phyloP scores from a whole-genome alignment of 225 moss, liverwort and hornwort species.

The Takakia lepidozioides region DNA sequence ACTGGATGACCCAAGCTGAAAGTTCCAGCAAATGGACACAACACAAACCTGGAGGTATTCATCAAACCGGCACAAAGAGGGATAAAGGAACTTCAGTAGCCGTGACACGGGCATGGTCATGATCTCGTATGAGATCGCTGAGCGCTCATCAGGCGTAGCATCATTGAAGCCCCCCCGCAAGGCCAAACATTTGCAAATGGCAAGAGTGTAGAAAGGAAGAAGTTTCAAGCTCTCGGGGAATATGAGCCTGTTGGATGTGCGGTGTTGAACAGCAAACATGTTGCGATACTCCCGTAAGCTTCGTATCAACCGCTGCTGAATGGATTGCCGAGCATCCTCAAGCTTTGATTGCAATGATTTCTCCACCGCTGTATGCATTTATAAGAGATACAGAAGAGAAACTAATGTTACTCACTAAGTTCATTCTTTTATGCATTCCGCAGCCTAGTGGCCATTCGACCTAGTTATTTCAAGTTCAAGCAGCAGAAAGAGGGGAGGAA shows the following conservation, averaged over 20 bases:
- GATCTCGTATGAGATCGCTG: slow-evolving; percentile 76
- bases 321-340: slow-evolving; percentile 57
- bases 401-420: too few species aligned
- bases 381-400: too few species aligned
- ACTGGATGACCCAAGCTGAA: too few species aligned
- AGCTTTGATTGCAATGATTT: slow-evolving; percentile 68
- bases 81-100: slow-evolving; percentile 63
- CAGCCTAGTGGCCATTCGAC: too few species aligned
- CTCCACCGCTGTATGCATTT: slow-evolving; percentile 59
- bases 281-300: slow-evolving; percentile 85
- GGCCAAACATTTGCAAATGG: slow-evolving; percentile 71
- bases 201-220: slow-evolving; percentile 83
- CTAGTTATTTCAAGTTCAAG: too few species aligned
- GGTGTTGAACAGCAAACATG: slow-evolving; percentile 76
- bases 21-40: too few species aligned
- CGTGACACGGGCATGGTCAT: slow-evolving; percentile 77
- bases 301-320: slow-evolving; percentile 64
- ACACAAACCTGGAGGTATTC: slow-evolving; percentile 64
- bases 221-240: slow-evolving; percentile 80
- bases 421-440: too few species aligned
- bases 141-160: slow-evolving; percentile 69
- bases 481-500: too few species aligned
- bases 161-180: slow-evolving; percentile 80
- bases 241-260: slow-evolving; percentile 79
- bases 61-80: slow-evolving; percentile 74